phyloP scores from a whole-genome alignment of 2,329 filamentous ascomycete species.

The Claviceps humidiphila region DNA sequence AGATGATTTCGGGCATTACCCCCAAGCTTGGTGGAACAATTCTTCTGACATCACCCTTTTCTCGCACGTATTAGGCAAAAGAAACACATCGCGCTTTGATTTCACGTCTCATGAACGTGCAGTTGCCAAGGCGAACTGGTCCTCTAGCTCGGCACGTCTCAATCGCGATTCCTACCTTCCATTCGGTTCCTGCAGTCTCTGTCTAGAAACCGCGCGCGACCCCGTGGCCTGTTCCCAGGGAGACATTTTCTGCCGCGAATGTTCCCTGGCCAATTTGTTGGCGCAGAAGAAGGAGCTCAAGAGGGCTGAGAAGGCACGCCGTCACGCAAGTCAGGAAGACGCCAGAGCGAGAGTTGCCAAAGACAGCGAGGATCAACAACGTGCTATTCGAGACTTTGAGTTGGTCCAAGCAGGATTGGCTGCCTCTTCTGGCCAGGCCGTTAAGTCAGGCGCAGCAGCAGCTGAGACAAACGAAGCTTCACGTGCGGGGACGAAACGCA shows the following conservation, averaged over 20 bases:
- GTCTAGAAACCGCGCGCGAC: conserved; percentile 65
- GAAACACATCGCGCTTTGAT: conserved; percentile 82
- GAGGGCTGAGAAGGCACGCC: conserved; percentile 54
- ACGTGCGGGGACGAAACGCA: conserved; percentile 44
- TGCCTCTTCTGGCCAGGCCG: conserved; percentile 25
- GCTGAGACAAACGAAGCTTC: not conserved
- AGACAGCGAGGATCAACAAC: conserved; percentile 55
- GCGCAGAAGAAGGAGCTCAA: conserved; percentile 87
- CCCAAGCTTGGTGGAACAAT: not conserved
- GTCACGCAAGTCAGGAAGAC: conserved; percentile 47
- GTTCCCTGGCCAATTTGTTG: conserved; percentile 80
- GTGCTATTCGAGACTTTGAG: conserved; percentile 73
- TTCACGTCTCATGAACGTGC: conserved; percentile 87
- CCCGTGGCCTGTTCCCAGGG: conserved; percentile 75
- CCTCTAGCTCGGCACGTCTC: conserved; percentile 68
- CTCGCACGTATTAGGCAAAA: conserved; percentile 44
- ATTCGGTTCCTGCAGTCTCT: conserved; percentile 80
- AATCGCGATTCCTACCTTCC: conserved; percentile 83
- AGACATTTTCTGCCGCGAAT: conserved; percentile 92
- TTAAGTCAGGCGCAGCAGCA: conserved; percentile 14
- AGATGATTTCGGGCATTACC: not conserved
- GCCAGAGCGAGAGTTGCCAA: conserved; percentile 45
- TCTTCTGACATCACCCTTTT: not conserved
- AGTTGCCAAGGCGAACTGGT: conserved; percentile 72
- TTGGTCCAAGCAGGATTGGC: conserved; percentile 60